Percentiles rank a stretch among this genome's conserved stretches.
phyloP scores from a whole-genome alignment of 768 basidiomycete species.

The Rhizopogon vinicolor region DNA sequence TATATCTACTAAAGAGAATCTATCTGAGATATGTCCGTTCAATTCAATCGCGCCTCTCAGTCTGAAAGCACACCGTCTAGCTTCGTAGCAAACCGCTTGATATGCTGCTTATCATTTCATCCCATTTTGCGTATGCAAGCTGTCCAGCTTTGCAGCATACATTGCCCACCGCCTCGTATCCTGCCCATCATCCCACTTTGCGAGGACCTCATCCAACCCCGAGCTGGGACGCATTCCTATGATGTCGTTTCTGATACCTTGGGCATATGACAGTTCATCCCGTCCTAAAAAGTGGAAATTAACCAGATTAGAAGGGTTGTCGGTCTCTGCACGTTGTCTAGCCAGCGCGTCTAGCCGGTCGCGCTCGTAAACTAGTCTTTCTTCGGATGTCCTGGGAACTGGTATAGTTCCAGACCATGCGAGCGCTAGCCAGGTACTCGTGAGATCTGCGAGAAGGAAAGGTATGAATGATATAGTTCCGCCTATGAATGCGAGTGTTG shows the following conservation, averaged over 20 bases:
- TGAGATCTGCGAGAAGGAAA: slow-evolving; percentile 43
- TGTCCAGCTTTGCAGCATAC: slow-evolving; percentile 19
- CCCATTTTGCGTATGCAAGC: too few relatives aligned
- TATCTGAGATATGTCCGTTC: too few relatives aligned
- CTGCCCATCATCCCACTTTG: slow-evolving; percentile 23
- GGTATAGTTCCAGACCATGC: slow-evolving; percentile 30
- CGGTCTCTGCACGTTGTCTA: slow-evolving; percentile 11
- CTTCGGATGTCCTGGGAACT: slow-evolving; percentile 31
- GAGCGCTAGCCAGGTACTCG: slow-evolving; percentile 45
- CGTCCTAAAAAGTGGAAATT: slow-evolving; percentile 20
- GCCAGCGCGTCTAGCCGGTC: slow-evolving; percentile 26
- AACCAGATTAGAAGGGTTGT: slow-evolving; percentile 21
- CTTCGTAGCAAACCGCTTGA: too few relatives aligned
- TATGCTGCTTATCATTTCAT: too few relatives aligned
- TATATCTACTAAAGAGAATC: too few relatives aligned
- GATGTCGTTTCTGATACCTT: slow-evolving; percentile 12
- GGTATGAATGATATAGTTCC: slow-evolving; percentile 40
- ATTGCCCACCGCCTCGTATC: slow-evolving; percentile 20
- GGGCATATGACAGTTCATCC: slow-evolving; percentile 19
- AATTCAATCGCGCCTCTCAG: too few relatives aligned
- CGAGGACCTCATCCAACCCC: slow-evolving; percentile 12
- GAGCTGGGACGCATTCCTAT: slow-evolving; percentile 3
- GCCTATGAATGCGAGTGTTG: slow-evolving; percentile 43
- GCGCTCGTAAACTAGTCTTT: slow-evolving; percentile 33
- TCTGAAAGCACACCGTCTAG: too few relatives aligned